Percentiles rank a stretch among this genome's conserved stretches.
Conservation (phyloP, 2,329 filamentous ascomycete species). For the Fusarium musae region DNA sequence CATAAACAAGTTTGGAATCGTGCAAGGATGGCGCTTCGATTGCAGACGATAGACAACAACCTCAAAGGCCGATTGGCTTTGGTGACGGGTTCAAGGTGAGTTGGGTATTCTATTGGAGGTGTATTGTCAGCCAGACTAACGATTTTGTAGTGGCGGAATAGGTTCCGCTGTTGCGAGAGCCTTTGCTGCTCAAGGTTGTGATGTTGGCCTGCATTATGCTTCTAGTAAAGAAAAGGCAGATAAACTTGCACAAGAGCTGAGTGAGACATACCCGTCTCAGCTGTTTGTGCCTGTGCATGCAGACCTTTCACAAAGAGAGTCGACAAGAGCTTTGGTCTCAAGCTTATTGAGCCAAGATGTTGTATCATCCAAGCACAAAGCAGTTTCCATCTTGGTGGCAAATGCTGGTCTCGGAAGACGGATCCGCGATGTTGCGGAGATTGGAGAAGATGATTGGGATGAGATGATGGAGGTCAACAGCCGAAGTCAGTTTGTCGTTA, state of each 20-base stretch:
- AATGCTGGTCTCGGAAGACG: conserved; percentile 49
- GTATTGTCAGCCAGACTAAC: conserved; percentile 5
- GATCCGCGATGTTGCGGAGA: conserved; percentile 49
- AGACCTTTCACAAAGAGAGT: conserved; percentile 22
- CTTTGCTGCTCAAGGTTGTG: conserved; percentile 50
- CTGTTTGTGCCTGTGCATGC: conserved; percentile 6
- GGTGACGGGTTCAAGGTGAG: conserved; percentile 34
- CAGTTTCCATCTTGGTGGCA: conserved; percentile 48
- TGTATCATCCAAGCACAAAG: conserved; percentile 32
- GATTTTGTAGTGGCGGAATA: conserved; percentile 48
- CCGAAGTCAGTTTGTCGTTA: conserved; percentile 50
- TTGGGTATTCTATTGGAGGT: neutral
- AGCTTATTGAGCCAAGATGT: neutral
- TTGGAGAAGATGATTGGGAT: conserved; percentile 52
- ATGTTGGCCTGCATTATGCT: conserved; percentile 50
- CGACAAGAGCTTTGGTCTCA: conserved; percentile 11
- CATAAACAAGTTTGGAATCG: neutral
- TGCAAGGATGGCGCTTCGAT: conserved; percentile 3
- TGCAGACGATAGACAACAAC: conserved; percentile 25
- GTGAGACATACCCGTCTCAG: neutral
- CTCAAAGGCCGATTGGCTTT: conserved; percentile 33
- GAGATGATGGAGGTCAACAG: conserved; percentile 50
- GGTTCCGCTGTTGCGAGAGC: conserved; percentile 48
- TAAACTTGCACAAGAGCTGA: conserved; percentile 40
- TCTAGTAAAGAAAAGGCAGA: conserved; percentile 50